Evolutionary conservation across 2,329 filamentous ascomycete species (phyloP).

Genomic region (Colletotrichum truncatum): DNA sequence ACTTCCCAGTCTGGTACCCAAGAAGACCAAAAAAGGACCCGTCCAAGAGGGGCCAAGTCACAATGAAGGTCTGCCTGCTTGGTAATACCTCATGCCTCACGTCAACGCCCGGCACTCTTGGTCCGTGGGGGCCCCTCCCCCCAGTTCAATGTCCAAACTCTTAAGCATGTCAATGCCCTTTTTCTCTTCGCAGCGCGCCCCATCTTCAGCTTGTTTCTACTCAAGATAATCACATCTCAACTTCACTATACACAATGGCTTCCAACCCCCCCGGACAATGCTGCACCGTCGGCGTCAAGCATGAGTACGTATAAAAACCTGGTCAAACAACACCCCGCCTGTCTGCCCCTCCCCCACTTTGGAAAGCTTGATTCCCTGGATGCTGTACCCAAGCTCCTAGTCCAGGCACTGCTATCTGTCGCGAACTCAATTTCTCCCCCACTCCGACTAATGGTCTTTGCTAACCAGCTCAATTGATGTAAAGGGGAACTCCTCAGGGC

Average conservation of each 20-base stretch:
- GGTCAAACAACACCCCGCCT: background rate
- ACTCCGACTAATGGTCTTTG: background rate
- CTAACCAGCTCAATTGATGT: background rate
- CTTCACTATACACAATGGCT: conserved; percentile 51
- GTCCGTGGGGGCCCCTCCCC: conserved; percentile 5
- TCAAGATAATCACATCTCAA: background rate
- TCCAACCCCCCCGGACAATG: conserved; percentile 62
- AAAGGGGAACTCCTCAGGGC: conserved; percentile 59
- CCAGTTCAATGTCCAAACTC: background rate
- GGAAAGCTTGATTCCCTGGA: conserved; percentile 7
- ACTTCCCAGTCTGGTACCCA: background rate
- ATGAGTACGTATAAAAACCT: conserved; percentile 54
- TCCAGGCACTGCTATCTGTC: background rate
- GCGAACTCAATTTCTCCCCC: too few species aligned
- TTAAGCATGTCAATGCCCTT: conserved; percentile 3
- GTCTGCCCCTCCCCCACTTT: conserved; percentile 22
- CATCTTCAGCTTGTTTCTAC: background rate
- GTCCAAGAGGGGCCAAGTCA: background rate
- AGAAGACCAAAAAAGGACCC: background rate
- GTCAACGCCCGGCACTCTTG: conserved; percentile 5
- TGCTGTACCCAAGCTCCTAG: background rate
- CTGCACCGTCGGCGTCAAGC: conserved; percentile 61
- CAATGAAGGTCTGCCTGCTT: conserved; percentile 15
- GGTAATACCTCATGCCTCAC: conserved; percentile 27
- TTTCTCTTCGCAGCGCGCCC: background rate